A percentile compares a stretch with the other conserved stretches of the same genome.
phyloP scores from a whole-genome alignment of 2,329 filamentous ascomycete genomes.

The Colletotrichum tropicale region DNA sequence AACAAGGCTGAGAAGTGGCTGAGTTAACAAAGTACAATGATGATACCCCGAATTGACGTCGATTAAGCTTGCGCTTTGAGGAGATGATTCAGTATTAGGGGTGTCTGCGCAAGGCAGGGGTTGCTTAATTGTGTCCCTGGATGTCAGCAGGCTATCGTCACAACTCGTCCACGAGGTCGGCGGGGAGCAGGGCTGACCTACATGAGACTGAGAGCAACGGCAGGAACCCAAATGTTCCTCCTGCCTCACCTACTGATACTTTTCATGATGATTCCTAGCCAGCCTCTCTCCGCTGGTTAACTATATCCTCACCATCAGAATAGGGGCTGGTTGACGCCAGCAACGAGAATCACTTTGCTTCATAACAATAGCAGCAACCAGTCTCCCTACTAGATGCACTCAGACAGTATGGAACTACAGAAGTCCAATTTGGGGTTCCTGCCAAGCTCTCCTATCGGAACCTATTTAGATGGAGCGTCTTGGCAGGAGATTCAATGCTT shows the following conservation, averaged over 20 bases:
- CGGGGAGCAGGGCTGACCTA: background rate
- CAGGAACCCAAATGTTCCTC: rapidly evolving
- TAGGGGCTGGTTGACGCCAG: background rate
- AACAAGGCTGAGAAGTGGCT: conserved; percentile 47
- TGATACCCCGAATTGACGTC: conserved; percentile 6
- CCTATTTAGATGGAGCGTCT: background rate
- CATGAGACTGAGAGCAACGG: background rate
- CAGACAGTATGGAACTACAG: background rate
- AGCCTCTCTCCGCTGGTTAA: background rate
- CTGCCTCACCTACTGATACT: background rate
- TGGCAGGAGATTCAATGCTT: background rate
- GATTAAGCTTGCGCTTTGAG: background rate
- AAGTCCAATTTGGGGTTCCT: background rate
- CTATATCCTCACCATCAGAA: background rate
- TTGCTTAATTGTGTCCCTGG: background rate
- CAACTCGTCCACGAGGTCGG: background rate
- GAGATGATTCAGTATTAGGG: background rate
- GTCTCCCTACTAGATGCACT: background rate
- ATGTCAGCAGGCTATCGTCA: background rate
- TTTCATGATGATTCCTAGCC: background rate
- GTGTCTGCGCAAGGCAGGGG: background rate
- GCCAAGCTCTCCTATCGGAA: background rate
- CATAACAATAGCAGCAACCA: background rate
- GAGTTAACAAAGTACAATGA: background rate
- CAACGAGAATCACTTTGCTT: background rate